Conservation (phyloP, 2,329 filamentous ascomycete genomes). For the Hymenoscyphus fructigenus region DNA sequence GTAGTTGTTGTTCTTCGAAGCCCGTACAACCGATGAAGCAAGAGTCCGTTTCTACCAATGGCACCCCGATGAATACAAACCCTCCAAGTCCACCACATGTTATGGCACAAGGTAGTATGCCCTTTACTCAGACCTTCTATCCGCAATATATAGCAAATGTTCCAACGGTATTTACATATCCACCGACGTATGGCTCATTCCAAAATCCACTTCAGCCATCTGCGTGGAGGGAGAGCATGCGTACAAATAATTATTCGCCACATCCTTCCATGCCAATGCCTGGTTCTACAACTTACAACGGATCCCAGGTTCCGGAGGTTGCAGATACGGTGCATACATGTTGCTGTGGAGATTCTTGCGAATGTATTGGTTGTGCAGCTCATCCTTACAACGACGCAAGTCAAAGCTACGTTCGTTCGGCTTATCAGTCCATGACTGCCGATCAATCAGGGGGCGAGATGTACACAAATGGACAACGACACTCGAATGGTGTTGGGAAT, state of each 20-base stretch:
- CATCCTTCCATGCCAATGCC: conserved; percentile 28
- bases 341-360: conserved; percentile 63
- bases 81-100: conserved; percentile 30
- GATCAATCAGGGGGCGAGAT: conserved; percentile 22
- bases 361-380: conserved; percentile 66
- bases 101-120: conserved; percentile 26
- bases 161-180: conserved; percentile 51
- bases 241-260: conserved; percentile 40
- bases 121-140: conserved; percentile 25
- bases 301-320: conserved; percentile 39
- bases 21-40: conserved; percentile 19
- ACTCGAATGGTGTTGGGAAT: conserved; percentile 3
- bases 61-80: conserved; percentile 21
- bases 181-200: conserved; percentile 54
- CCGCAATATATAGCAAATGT: conserved; percentile 37
- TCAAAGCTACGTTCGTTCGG: conserved; percentile 52
- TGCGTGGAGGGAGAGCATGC: conserved; percentile 51
- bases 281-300: conserved; percentile 27
- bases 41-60: conserved; percentile 19
- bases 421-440: conserved; percentile 36
- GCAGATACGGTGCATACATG: conserved; percentile 47
- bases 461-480: conserved; percentile 18
- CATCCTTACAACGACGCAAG: conserved; percentile 68
- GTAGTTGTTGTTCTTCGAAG: conserved; percentile 43
- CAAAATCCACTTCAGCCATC: conserved; percentile 55